phyloP scores from a whole-genome alignment of 768 basidiomycete genomes.

The Coprinopsis sp. region DNA sequence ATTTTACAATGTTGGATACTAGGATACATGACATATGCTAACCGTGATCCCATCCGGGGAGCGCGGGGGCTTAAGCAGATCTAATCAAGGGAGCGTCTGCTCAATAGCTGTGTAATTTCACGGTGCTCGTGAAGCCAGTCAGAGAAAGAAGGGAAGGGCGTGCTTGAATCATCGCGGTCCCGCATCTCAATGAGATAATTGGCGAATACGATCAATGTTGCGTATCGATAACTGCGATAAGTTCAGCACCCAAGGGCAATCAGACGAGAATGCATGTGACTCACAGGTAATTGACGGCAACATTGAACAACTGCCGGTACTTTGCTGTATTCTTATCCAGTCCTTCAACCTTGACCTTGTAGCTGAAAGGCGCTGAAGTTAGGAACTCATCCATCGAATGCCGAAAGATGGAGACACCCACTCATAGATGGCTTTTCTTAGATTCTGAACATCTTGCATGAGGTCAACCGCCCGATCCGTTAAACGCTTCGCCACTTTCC shows the following conservation, averaged over 20 bases:
- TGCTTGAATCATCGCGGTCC: constrained; percentile 20
- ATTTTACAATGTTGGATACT: too few species aligned
- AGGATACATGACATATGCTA: neutral
- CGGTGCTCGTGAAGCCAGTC: constrained; percentile 79
- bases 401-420: constrained; percentile 35
- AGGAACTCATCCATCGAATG: neutral
- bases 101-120: constrained; percentile 76
- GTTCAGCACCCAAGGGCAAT: constrained; percentile 5
- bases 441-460: constrained; percentile 96
- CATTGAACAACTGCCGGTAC: constrained; percentile 63
- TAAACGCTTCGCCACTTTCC: constrained; percentile 87
- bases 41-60: neutral
- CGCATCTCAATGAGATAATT: constrained; percentile 85
- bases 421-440: constrained; percentile 94
- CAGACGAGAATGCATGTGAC: constrained; percentile 12
- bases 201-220: constrained; percentile 87
- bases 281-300: constrained; percentile 87
- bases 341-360: constrained; percentile 86
- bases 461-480: constrained; percentile 86
- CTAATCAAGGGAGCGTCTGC: constrained; percentile 65
- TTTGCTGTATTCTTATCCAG: constrained; percentile 76
- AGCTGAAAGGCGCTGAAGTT: constrained; percentile 41
- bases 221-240: constrained; percentile 70
- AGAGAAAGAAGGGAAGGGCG: constrained; percentile 55
- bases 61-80: neutral